Evolutionary conservation across 2,329 filamentous ascomycete genomes (phyloP).

Genomic region (Botrytis elliptica): DNA sequence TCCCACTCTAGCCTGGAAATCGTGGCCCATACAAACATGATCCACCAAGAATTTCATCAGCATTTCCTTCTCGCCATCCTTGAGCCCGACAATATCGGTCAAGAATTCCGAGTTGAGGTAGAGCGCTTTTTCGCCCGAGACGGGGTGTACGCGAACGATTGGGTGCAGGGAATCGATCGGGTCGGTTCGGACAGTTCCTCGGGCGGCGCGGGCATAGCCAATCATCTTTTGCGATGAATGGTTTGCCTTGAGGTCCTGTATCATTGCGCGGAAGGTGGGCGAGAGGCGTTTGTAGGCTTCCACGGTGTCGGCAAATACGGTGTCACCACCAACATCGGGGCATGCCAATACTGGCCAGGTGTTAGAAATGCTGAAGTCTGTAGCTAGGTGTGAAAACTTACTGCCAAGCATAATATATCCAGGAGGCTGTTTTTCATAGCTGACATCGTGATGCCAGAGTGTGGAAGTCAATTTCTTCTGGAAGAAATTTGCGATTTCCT

Average conservation of each 20-base stretch:
- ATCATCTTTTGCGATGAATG: slow-evolving; percentile 57
- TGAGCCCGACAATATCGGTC: slow-evolving; percentile 63
- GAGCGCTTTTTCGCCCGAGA: slow-evolving; percentile 69
- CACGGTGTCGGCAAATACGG: slow-evolving; percentile 69
- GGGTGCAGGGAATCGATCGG: slow-evolving; percentile 66
- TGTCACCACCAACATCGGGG: slow-evolving; percentile 64
- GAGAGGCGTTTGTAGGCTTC: slow-evolving; percentile 54
- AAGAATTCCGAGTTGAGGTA: slow-evolving; percentile 71
- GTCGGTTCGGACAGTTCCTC: slow-evolving; percentile 62
- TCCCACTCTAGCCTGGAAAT: slow-evolving; percentile 69
- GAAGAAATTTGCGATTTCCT: slow-evolving; percentile 57
- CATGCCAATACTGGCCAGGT: slow-evolving; percentile 18
- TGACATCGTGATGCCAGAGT: slow-evolving; percentile 68
- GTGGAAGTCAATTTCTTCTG: slow-evolving; percentile 62
- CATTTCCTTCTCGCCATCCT: slow-evolving; percentile 65
- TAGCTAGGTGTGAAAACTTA: not conserved
- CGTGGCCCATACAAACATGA: slow-evolving; percentile 64
- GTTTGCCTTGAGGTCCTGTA: slow-evolving; percentile 62
- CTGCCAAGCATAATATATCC: slow-evolving; percentile 61
- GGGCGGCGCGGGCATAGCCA: slow-evolving; percentile 52
- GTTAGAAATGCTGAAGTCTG: not conserved
- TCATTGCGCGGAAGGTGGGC: slow-evolving; percentile 39
- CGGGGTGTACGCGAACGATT: slow-evolving; percentile 67
- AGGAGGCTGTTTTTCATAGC: slow-evolving; percentile 68
- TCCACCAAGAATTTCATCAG: slow-evolving; percentile 65